Base-by-base conservation (phyloP, 257 asterid species). In the Striga asiatica region DNA sequence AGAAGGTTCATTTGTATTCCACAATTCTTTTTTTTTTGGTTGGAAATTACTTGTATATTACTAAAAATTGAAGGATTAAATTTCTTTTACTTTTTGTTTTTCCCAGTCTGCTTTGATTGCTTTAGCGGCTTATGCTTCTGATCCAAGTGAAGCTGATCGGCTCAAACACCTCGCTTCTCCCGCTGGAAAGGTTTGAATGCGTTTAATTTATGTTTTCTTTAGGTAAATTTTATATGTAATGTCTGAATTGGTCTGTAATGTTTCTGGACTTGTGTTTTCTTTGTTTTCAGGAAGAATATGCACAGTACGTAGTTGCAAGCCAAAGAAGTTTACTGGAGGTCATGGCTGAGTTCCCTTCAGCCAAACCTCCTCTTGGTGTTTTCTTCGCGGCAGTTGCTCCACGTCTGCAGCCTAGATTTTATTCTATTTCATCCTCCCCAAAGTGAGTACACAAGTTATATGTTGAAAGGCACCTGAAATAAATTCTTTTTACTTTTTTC, bases 381-480 rank as follows among this genome's bases (percentile, higher is more conserved):
- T 92, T 92, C 94, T 92, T 92, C 55, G 99, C 99, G 8, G 89
- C 84, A 27, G 69, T 92, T 67, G 85, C 94, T 59, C 96, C 94
- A 35, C 95, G 97, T n/a, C 58, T 92, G 50, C 99, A 83, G 60
- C 88, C 99, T 29, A 75, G 99, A 78, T 92, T 82, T 64, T 92
- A 92, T 71, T 92, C 99, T 11, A 88, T 92, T 56, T 92, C 99
- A 9, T 92, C 99, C 54, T 92, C 99, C 49, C 93, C 93, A 49
- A 83, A 82, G 99, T 92, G 65, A 73, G 77, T 55, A 17, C 16
- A 16, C n/a, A n/a, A n/a, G n/a, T n/a, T n/a, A n/a, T n/a, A n/a
- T n/a, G n/a, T n/a, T n/a, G n/a, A n/a, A n/a, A n/a, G n/a, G n/a
- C n/a, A n/a, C n/a, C n/a, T n/a, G n/a, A n/a, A n/a, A n/a, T n/a